These are phyloP conservation scores for Candida rishiriensis DNA, from an alignment of 805 yeast species.

Conservation along the genomic window DNA sequence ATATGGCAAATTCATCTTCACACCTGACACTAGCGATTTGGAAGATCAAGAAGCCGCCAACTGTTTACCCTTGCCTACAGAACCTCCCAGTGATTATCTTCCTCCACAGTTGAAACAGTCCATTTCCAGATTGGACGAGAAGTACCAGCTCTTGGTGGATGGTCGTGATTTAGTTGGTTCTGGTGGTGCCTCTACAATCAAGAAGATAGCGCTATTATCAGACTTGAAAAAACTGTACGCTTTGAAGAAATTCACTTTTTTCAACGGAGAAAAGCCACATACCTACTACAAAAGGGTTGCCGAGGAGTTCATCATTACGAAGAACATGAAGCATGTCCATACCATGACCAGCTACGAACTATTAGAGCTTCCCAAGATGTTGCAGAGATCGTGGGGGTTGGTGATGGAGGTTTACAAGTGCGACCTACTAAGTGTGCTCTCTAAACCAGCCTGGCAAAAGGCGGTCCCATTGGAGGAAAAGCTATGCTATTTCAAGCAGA, in stretches of 20 bases:
- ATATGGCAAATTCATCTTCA: conserved; percentile 26
- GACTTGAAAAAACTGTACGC: conserved; percentile 47
- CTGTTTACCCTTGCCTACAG: conserved; percentile 54
- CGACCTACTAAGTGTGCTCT: conserved; percentile 55
- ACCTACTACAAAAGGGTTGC: conserved; percentile 62
- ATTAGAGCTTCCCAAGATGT: conserved; percentile 52
- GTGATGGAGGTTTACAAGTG: conserved; percentile 60
- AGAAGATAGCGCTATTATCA: conserved; percentile 36
- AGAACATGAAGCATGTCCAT: conserved; percentile 50
- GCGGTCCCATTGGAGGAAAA: conserved; percentile 44
- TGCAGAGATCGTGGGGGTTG: conserved; percentile 74
- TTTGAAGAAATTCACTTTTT: conserved; percentile 57
- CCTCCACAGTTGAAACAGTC: conserved; percentile 51
- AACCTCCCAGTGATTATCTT: conserved; percentile 58
- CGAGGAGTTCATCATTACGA: conserved; percentile 61
- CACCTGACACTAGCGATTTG: conserved; percentile 17
- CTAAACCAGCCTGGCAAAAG: conserved; percentile 54
- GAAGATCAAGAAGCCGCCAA: conserved; percentile 30
- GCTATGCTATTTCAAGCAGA: conserved; percentile 65
- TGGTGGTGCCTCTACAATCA: conserved; percentile 70
- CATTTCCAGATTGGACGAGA: conserved; percentile 46
- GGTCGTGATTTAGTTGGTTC: conserved; percentile 45
- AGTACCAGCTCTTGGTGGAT: conserved; percentile 43
- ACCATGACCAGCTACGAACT: conserved; percentile 52
- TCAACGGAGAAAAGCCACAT: conserved; percentile 53